These are phyloP conservation scores for Talaromyces funiculosus DNA, from an alignment of 2,329 filamentous ascomycete genomes.

Conservation along the genomic window DNA sequence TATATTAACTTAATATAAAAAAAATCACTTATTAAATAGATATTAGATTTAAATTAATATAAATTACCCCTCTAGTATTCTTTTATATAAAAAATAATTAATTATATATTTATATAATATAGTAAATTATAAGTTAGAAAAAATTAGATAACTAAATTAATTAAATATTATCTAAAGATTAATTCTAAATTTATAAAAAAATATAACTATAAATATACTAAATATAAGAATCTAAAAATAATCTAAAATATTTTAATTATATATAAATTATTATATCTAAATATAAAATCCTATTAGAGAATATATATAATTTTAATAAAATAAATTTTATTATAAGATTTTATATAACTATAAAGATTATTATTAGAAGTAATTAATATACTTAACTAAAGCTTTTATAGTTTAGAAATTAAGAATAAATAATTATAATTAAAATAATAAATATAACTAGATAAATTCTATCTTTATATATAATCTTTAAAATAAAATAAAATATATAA, in stretches of 20 bases:
- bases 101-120: no score
- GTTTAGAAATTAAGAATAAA: not conserved
- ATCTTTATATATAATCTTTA: no score
- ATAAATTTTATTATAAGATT: not conserved
- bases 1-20: not conserved
- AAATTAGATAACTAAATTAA: not conserved
- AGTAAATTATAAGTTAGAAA: not conserved
- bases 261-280: not conserved
- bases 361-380: no score
- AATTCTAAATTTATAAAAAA: not conserved
- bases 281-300: not conserved
- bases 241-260: not conserved
- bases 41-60: not conserved
- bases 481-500: no score
- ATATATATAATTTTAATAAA: not conserved
- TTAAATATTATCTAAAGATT: not conserved
- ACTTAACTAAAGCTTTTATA: not conserved
- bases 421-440: not conserved
- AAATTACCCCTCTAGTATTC: no score
- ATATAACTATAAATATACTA: not conserved
- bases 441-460: no score
- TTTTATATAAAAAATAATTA: no score
- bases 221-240: not conserved
- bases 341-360: no score
- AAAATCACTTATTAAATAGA: not conserved